phyloP scores from a whole-genome alignment of 768 basidiomycete species.

The Lactarius hatsudake region DNA sequence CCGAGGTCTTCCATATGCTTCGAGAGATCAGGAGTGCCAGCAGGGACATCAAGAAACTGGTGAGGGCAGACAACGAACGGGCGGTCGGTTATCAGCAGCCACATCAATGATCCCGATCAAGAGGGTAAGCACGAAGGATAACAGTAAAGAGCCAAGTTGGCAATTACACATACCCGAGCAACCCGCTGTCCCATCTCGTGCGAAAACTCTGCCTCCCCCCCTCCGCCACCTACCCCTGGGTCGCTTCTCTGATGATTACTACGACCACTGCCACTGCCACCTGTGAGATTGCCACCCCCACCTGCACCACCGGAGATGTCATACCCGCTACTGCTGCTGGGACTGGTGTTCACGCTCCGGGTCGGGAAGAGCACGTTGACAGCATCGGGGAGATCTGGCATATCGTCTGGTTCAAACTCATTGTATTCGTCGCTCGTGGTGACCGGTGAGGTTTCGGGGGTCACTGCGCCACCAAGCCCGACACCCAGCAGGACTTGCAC shows the following conservation, averaged over 20 bases:
- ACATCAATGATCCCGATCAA: not conserved
- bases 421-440: constrained; percentile 41
- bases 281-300: constrained; percentile 64
- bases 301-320: constrained; percentile 40
- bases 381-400: constrained; percentile 66
- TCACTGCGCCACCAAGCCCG: constrained; percentile 48
- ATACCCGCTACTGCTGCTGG: constrained; percentile 31
- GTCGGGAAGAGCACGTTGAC: constrained; percentile 65
- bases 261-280: constrained; percentile 49
- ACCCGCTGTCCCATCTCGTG: constrained; percentile 72
- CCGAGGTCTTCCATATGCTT: constrained; percentile 78
- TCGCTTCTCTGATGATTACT: not conserved
- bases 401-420: constrained; percentile 71
- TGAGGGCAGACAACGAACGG: not conserved
- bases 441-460: not conserved
- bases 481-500: constrained; percentile 71
- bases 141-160: constrained; percentile 1
- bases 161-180: constrained; percentile 55
- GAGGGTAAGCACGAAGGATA: constrained; percentile 9
- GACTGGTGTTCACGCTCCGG: constrained; percentile 32
- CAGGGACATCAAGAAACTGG: constrained; percentile 77
- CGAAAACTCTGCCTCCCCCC: constrained; percentile 69
- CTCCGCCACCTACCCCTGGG: constrained; percentile 32
- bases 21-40: constrained; percentile 67
- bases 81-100: not conserved